Base-by-base conservation (phyloP, 495 filamentous ascomycete genomes). In the Hypoxylon cercidicola region DNA sequence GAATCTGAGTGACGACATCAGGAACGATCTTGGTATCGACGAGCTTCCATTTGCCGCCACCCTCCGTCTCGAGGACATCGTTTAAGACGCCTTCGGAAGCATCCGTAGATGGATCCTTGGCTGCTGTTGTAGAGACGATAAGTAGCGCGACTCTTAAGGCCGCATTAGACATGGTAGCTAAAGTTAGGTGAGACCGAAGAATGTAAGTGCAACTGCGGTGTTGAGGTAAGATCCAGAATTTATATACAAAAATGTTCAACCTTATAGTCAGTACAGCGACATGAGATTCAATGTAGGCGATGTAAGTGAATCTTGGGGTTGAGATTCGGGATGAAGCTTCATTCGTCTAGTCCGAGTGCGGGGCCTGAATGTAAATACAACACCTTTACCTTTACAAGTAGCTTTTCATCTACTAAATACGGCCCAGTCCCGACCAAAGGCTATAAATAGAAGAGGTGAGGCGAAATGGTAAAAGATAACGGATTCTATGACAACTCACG, bases 91-190 rank as follows among this genome's bases (percentile, higher is more conserved):
- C 78, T 11, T 85, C 82, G 15, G 90, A 87, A 54, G 84, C 82
- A 78, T 99, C 95, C 2, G 92, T 87, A 15, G 89, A 86, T 0
- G 93, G 89, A 77, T 97, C 89, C 67, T 87, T 79, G 20, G 87
- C 87, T 32, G 95, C 95, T n/a, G 96, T 98, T 50, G 96, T 95
- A 1, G 95, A 98, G 41, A 99, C 84, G 68, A 98, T 84, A 32
- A 99, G 83, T 41, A 99, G 90, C 12, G 88, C 90, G 23, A 87
- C 90, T 63, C 74, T 82, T 19, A 93, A 75, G 35, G 73, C 72
- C 11, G 69, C 16, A 32, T 54, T 65, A 21, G 75, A 71, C 71
- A 83, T 81, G 21, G 28, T 60, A 35, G n/a, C n/a, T n/a, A n/a
- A n/a, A 5, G 4, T 21, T 10, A 25, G n/a, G 19, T 25, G 28